These are phyloP conservation scores for Westerdykella ornata DNA, from an alignment of 2,329 filamentous ascomycete species.

Conservation along the genomic window DNA sequence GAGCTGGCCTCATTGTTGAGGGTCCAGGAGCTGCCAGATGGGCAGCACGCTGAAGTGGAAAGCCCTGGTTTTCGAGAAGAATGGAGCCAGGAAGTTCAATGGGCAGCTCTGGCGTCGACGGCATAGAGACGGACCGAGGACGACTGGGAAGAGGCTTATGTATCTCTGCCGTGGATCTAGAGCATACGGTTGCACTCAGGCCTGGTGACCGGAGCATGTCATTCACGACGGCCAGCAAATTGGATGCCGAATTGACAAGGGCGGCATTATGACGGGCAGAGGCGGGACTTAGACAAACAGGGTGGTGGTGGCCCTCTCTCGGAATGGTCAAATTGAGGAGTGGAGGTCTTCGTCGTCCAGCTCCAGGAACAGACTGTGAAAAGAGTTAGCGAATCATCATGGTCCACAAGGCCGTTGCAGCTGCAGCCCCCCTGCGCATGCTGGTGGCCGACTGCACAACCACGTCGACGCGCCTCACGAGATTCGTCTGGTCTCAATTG, in stretches of 20 bases:
- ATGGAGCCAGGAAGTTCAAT: constrained; percentile 12
- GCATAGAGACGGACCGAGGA: constrained; percentile 38
- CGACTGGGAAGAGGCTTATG: constrained; percentile 34
- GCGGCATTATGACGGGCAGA: constrained; percentile 25
- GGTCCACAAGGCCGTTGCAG: constrained; percentile 25
- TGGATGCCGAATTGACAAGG: constrained; percentile 25
- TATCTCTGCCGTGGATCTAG: constrained; percentile 21
- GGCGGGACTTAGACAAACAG: constrained; percentile 18
- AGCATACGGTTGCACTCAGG: constrained; percentile 24
- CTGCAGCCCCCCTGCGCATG: constrained; percentile 18
- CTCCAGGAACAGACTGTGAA: constrained; percentile 18
- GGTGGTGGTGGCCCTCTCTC: constrained; percentile 14
- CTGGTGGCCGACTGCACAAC: constrained; percentile 22
- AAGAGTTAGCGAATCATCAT: constrained; percentile 28
- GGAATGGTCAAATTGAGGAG: constrained; percentile 26
- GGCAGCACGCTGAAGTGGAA: constrained; percentile 17
- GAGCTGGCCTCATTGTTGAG: constrained; percentile 23
- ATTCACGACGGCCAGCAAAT: constrained; percentile 39
- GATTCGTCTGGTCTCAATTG: constrained; percentile 17
- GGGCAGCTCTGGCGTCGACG: constrained; percentile 34
- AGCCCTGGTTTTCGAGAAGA: constrained; percentile 31
- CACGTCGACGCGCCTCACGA: constrained; percentile 25
- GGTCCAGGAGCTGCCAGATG: constrained; percentile 10
- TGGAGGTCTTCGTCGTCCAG: constrained; percentile 22
- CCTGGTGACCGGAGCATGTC: constrained; percentile 40